Conservation (phyloP, 345 rosid genomes). For the Jatropha curcas region DNA sequence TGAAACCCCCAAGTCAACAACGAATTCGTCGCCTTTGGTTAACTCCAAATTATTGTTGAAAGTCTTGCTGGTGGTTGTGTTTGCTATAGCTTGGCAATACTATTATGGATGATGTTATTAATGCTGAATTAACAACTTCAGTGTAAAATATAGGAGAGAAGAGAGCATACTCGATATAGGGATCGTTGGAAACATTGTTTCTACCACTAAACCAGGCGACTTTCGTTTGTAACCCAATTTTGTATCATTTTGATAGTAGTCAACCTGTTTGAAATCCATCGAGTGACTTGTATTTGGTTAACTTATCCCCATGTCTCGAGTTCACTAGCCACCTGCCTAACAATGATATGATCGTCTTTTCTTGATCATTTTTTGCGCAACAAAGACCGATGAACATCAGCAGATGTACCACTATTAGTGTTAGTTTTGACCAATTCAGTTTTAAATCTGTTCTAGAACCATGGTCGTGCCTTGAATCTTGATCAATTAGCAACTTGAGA, state of each 20-base stretch:
- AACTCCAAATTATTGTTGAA: constrained; percentile 50
- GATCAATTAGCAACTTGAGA: too few species aligned
- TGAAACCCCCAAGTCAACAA: constrained; percentile 24
- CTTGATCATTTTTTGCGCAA: too few species aligned
- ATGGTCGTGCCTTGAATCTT: too few species aligned
- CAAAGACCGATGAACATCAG: too few species aligned
- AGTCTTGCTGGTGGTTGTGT: constrained; percentile 54
- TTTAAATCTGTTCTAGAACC: too few species aligned
- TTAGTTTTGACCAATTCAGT: too few species aligned
- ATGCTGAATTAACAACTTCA: constrained; percentile 10
- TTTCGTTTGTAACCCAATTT: constrained; percentile 8
- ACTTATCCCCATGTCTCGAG: too few species aligned
- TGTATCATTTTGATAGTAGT: neutral
- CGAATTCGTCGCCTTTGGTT: constrained; percentile 35
- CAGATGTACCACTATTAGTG: too few species aligned
- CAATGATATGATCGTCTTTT: too few species aligned
- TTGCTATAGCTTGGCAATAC: constrained; percentile 75
- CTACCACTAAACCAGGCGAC: neutral
- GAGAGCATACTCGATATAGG: neutral
- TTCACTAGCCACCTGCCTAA: too few species aligned
- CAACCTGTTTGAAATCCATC: neutral
- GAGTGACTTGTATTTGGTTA: too few species aligned
- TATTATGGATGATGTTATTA: constrained; percentile 33
- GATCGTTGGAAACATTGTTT: neutral
- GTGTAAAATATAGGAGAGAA: constrained; percentile 29